Base-by-base conservation (phyloP, 2,329 filamentous ascomycete species). In the Fusarium pseudoanthophilum region DNA sequence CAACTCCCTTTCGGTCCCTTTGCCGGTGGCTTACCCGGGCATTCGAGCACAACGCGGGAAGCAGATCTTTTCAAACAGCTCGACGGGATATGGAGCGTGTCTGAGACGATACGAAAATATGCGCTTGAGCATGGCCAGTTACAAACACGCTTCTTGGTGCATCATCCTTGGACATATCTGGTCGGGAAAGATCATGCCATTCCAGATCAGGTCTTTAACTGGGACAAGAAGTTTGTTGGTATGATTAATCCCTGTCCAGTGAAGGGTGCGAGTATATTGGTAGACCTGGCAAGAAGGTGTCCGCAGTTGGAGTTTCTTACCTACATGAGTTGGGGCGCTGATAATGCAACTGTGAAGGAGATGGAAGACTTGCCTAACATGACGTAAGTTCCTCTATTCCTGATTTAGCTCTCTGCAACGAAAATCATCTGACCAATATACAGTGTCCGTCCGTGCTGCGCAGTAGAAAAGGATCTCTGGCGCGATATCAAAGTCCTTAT, bases 81-180 rank as follows among this genome's bases (percentile, higher is more conserved):
- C 10, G 56, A 61, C 3, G 61, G 56, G 7, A 30, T 64, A 6
- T 61, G 56, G 45, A 61, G 61, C 9, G 61, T 64, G 7, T 61
- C 61, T 5, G 11, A 61, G 0, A 9, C n/a, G 2, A 61, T 64
- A n/a, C 18, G 21, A 1, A 20, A 30, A 0, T 64, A 64, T 26
- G 56, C 61, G 1, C 37, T 61, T n/a, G 32, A 64, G 1, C 24
- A 61, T 2, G 37, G 45, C 2, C 21, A 52, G 7, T 2, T 64
- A 2, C 24, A 61, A 4, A 43, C 56, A 7, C 20, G 28, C 1
- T 64, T 64, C 28, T 3, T 64, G 36, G 15, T 64, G 4, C 61
- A 45, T 16, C 56, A 64, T 16, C 61, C 61, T 1, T 61, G 61
- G 45, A 61, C 56, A 3, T 64, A 64, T 62, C n/a, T 62, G 5